These are phyloP conservation scores for Sergeia podlipaevii DNA, from an alignment of 208 protist genomes.

Conservation along the genomic window DNA sequence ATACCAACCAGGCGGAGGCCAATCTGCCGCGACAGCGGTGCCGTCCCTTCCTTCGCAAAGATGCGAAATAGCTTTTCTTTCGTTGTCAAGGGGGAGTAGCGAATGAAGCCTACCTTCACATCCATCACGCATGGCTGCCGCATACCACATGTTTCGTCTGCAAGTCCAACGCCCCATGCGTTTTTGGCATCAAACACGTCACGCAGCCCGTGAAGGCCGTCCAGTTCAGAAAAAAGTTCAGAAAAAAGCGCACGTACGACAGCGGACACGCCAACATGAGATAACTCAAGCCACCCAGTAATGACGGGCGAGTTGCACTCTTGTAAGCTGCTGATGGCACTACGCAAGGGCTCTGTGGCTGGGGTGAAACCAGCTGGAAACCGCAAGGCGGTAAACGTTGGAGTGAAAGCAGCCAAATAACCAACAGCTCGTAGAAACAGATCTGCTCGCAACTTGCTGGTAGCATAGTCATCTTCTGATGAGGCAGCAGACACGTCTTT, in stretches of 20 bases:
- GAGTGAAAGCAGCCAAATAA: too few relatives aligned
- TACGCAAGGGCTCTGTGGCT: too few relatives aligned
- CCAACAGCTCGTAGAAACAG: too few relatives aligned
- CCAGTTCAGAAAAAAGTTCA: conserved; percentile 25
- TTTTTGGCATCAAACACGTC: conserved; percentile 29
- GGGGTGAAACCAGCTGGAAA: too few relatives aligned
- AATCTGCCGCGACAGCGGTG: conserved; percentile 27
- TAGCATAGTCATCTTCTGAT: too few relatives aligned
- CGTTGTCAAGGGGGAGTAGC: conserved; percentile 62
- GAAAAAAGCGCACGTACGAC: conserved; percentile 25
- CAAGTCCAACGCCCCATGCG: conserved; percentile 49
- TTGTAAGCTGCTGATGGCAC: too few relatives aligned
- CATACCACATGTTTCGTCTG: conserved; percentile 52
- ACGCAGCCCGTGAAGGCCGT: conserved; percentile 21
- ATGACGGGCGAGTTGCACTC: too few relatives aligned
- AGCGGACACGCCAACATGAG: too few relatives aligned
- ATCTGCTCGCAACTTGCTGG: too few relatives aligned
- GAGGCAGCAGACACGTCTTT: too few relatives aligned
- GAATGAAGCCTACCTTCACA: conserved; percentile 69
- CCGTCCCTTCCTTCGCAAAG: conserved; percentile 28
- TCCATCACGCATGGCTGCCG: conserved; percentile 55
- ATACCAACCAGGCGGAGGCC: conserved; percentile 59
- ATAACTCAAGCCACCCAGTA: too few relatives aligned
- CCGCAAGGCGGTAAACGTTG: too few relatives aligned
- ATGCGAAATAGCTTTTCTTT: conserved; percentile 47